A percentile compares a stretch with the other conserved stretches of the same genome.
These are phyloP conservation scores for Zizania palustris DNA, from an alignment of 202 grass and related monocot species.

Conservation along the genomic window DNA sequence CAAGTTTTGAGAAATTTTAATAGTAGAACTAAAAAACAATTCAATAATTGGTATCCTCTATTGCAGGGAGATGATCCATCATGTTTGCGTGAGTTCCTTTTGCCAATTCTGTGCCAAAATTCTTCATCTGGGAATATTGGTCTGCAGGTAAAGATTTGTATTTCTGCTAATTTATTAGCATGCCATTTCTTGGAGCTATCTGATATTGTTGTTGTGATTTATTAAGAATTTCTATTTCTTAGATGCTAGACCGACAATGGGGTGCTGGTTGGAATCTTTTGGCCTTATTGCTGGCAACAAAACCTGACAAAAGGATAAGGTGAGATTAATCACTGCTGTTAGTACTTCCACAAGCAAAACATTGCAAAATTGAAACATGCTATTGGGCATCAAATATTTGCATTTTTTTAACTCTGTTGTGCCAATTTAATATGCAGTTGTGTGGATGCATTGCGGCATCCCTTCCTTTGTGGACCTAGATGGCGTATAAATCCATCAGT, in stretches of 20 bases:
- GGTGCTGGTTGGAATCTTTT: conserved; percentile 97
- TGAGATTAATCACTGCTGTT: conserved; percentile 45
- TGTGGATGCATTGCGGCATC: conserved; percentile 82
- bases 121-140: conserved; percentile 83
- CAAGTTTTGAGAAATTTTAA: conserved; percentile 19
- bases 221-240: conserved; percentile 35
- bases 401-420: conserved; percentile 34
- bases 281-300: conserved; percentile 78
- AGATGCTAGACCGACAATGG: conserved; percentile 93
- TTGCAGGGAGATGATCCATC: conserved; percentile 87
- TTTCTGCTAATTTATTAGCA: conserved; percentile 17
- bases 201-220: conserved; percentile 23
- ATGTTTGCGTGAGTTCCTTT: conserved; percentile 91
- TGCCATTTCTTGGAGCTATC: conserved; percentile 39
- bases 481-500: conserved; percentile 84
- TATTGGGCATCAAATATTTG: conserved; percentile 20
- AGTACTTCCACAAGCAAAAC: conserved; percentile 26
- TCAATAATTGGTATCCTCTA: conserved; percentile 28
- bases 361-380: conserved; percentile 31
- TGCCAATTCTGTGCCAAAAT: conserved; percentile 72
- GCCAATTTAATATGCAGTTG: conserved; percentile 57
- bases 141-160: conserved; percentile 60
- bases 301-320: conserved; percentile 88
- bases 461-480: conserved; percentile 94
- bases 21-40: conserved; percentile 35